Base-by-base conservation (phyloP, 2,329 filamentous ascomycete species). In the Fusarium camptoceras region DNA sequence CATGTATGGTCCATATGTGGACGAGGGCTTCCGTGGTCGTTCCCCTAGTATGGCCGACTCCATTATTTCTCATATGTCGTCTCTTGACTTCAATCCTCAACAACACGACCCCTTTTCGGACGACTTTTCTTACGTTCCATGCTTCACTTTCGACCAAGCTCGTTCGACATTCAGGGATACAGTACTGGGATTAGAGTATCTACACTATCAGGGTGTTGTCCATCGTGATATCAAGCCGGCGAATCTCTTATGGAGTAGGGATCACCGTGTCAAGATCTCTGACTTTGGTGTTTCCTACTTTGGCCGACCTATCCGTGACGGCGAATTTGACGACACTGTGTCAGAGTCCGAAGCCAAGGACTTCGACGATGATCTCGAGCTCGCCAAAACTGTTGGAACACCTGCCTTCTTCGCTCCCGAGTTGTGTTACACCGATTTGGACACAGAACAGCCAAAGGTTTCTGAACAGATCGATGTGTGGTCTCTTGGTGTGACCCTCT, bases 251-350 rank as follows among this genome's bases (percentile, higher is more conserved):
- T 94, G 95, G 84, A 97, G 94, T 53, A 90, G 84, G 73, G 91
- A 94, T 69, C 90, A 94, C 73, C 90, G 91, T 16, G 93, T 98
- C 76, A 99, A 99, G 84, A 99, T 99, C 65, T 98, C 96, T 8
- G 96, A 99, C 77, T 99, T 99, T 82, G 96, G 96, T 31, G 96
- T 99, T 3, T 99, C 96, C 2, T 99, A 98, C 79, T 93, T 99
- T 68, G 96, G 96, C 28, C 90, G 94, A 53, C 94, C 94, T 3
- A 92, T 94, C 61, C 88, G 93, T 41, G 93, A 97, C 48, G 92
- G 92, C 55, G 93, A 97, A 74, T 87, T 89, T 39, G 91, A 93
- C 62, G 91, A 94, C 60, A 90, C 82, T 64, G 90, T 84, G 20
- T 91, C 91, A 6, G 93, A 97, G 77, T 93, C 91, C 1, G 94